Evolutionary conservation across 1,284 basidiomycete genomes (phyloP).

Genomic region (Fomitiporia mediterranea): DNA sequence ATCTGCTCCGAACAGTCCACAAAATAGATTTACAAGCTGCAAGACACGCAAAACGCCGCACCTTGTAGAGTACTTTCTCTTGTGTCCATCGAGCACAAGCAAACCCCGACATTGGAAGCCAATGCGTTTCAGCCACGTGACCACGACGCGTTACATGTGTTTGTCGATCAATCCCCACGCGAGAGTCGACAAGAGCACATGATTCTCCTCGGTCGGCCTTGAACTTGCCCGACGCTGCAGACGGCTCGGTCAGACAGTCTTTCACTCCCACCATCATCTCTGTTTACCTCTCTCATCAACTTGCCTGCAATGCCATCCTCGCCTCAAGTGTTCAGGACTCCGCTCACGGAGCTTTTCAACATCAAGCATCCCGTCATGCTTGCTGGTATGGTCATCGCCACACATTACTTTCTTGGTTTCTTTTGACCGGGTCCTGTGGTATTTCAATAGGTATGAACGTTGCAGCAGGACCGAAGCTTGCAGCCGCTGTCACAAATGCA

Average conservation of each 20-base stretch:
- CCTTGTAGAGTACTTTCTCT: not conserved
- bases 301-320: slow-evolving; percentile 47
- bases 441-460: slow-evolving; percentile 72
- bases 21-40: not conserved
- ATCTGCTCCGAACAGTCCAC: not conserved
- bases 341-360: slow-evolving; percentile 64
- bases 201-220: not conserved
- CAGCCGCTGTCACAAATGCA: slow-evolving; percentile 78
- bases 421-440: not conserved
- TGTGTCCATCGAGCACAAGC: too few species aligned
- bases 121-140: not conserved
- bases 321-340: slow-evolving; percentile 53
- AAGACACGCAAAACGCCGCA: not conserved
- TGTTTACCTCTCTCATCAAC: too few species aligned
- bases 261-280: slow-evolving; percentile 1
- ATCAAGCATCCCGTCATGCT: slow-evolving; percentile 84
- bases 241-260: not conserved
- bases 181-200: not conserved
- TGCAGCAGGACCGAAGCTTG: slow-evolving; percentile 72
- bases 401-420: not conserved
- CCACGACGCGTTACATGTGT: not conserved
- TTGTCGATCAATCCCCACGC: not conserved
- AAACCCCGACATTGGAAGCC: too few species aligned
- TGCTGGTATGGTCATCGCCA: slow-evolving; percentile 39
- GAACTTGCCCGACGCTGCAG: not conserved